Evolutionary conservation across 768 basidiomycete genomes (phyloP).

Genomic region (Xerocomellus amylosporus): DNA sequence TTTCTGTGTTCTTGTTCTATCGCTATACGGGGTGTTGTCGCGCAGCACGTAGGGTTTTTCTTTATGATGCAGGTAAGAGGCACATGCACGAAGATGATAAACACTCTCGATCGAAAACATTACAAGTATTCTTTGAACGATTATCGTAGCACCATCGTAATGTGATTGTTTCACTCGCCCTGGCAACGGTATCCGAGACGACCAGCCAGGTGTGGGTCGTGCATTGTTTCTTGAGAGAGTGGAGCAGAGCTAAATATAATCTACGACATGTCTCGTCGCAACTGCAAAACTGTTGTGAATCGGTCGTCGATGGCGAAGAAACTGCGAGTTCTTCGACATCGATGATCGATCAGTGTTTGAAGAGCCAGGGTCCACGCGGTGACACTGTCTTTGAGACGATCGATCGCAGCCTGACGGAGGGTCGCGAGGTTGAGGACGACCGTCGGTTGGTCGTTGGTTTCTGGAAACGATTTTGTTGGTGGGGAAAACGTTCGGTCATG

Average conservation of each 20-base stretch:
- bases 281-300: no score
- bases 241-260: neutral
- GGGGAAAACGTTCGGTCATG: no score
- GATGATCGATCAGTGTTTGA: no score
- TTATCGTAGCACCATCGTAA: constrained; percentile 28
- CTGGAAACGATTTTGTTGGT: no score
- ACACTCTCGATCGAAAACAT: constrained; percentile 15
- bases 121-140: constrained; percentile 29
- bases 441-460: no score
- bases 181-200: neutral
- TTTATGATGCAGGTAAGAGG: constrained; percentile 32
- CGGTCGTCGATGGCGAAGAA: no score
- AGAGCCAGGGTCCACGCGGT: no score
- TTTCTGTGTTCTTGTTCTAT: constrained; percentile 22
- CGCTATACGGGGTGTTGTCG: constrained; percentile 11
- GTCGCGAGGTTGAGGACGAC: no score
- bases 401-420: no score
- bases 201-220: neutral
- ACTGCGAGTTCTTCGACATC: no score
- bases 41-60: constrained; percentile 16
- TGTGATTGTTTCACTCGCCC: constrained; percentile 17
- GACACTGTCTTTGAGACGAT: no score
- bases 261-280: no score
- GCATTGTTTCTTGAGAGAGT: neutral
- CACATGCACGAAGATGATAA: constrained; percentile 24